Evolutionary conservation across 1,284 basidiomycete genomes (phyloP).

Genomic region (Apiotrichum akiyoshidainum): DNA sequence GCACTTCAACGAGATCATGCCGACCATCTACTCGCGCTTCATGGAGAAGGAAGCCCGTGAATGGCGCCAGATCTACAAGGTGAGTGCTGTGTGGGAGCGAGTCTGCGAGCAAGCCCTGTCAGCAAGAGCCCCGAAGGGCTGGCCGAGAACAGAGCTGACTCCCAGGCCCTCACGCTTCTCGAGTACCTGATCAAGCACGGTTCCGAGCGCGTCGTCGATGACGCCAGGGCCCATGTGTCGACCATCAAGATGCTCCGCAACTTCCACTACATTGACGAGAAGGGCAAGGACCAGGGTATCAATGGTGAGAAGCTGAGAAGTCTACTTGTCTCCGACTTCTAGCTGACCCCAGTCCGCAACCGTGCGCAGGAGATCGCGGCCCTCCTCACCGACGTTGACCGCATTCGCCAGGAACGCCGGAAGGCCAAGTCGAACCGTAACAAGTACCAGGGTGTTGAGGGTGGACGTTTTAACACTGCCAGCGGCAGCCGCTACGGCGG

Average conservation of each 20-base stretch:
- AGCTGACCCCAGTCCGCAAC: slow-evolving; percentile 18
- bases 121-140: too few species aligned
- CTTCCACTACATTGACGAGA: slow-evolving; percentile 98
- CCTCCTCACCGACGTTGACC: slow-evolving; percentile 84
- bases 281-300: slow-evolving; percentile 97
- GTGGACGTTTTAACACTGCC: slow-evolving; percentile 50
- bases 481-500: slow-evolving; percentile 67
- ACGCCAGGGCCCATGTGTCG: slow-evolving; percentile 88
- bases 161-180: slow-evolving; percentile 80
- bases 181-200: slow-evolving; percentile 98
- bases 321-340: not conserved
- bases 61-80: slow-evolving; percentile 99
- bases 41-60: slow-evolving; percentile 98
- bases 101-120: not conserved
- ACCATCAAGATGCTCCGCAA: slow-evolving; percentile 97
- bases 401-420: slow-evolving; percentile 80
- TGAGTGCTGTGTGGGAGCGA: slow-evolving; percentile 27
- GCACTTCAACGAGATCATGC: slow-evolving; percentile 99
- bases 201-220: slow-evolving; percentile 97
- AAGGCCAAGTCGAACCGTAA: slow-evolving; percentile 90
- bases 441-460: slow-evolving; percentile 74
- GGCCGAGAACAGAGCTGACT: not conserved
- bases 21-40: slow-evolving; percentile 87
- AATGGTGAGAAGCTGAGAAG: slow-evolving; percentile 64
- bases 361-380: slow-evolving; percentile 87